A percentile compares a stretch with the other conserved stretches of the same genome.
Conservation (phyloP, 306 rosid species). For the Vigna reflexopilosa region DNA sequence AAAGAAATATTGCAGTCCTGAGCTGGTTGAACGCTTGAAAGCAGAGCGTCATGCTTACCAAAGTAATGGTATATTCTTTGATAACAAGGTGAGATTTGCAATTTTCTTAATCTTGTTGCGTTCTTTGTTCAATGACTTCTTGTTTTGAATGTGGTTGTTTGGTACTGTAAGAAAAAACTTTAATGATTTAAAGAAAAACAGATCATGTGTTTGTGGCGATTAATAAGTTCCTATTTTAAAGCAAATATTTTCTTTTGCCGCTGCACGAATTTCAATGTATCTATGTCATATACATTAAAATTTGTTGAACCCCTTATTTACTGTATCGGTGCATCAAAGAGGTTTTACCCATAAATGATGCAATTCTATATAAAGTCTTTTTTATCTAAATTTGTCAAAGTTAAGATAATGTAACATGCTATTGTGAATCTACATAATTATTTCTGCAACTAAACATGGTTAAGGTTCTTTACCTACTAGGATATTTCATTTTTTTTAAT, state of each 20-base stretch:
- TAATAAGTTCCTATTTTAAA: too few species aligned
- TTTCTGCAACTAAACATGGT: slow-evolving; percentile 16
- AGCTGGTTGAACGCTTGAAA: slow-evolving; percentile 89
- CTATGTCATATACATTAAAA: too few species aligned
- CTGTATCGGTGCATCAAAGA: too few species aligned
- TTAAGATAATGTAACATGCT: neutral
- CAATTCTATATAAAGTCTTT: neutral
- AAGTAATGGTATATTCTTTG: slow-evolving; percentile 80
- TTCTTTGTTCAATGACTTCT: slow-evolving; percentile 26
- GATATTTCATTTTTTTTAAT: neutral
- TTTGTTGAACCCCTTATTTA: too few species aligned
- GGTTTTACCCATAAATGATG: slow-evolving; percentile 19
- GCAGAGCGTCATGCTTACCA: slow-evolving; percentile 80
- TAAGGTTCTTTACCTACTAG: slow-evolving; percentile 27
- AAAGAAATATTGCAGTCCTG: slow-evolving; percentile 78
- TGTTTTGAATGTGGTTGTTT: slow-evolving; percentile 19
- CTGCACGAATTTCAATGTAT: too few species aligned
- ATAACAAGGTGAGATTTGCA: slow-evolving; percentile 75
- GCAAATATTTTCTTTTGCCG: too few species aligned
- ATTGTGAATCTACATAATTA: neutral
- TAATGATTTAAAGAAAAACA: too few species aligned
- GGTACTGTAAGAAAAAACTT: too few species aligned
- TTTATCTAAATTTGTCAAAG: neutral
- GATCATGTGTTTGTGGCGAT: too few species aligned
- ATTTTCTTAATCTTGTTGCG: slow-evolving; percentile 17